These are phyloP conservation scores for Strobilomyces dryophilus DNA, from an alignment of 768 basidiomycete genomes.

Conservation along the genomic window DNA sequence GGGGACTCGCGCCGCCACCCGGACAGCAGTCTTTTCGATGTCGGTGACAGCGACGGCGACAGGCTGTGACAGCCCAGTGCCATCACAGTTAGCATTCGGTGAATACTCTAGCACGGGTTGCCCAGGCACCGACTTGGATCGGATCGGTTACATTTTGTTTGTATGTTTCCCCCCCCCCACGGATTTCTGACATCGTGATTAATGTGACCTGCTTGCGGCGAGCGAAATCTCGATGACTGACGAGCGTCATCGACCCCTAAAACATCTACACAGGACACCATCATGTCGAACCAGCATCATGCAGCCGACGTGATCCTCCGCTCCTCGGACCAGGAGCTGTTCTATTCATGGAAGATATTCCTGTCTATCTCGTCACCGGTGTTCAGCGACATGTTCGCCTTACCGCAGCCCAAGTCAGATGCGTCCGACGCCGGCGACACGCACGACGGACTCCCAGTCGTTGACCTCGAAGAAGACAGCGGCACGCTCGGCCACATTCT, in stretches of 20 bases:
- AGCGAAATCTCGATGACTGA: too few species aligned
- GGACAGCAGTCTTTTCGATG: constrained; percentile 7
- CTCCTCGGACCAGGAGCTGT: constrained; percentile 6
- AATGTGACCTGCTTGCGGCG: too few species aligned
- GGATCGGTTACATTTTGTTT: not conserved
- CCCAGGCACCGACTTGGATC: not conserved
- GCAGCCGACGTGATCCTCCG: constrained; percentile 14
- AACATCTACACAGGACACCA: not conserved
- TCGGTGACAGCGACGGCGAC: constrained; percentile 15
- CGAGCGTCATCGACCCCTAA: too few species aligned
- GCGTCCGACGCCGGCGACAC: not conserved
- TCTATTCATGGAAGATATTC: constrained; percentile 7
- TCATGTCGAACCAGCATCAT: constrained; percentile 8
- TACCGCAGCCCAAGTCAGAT: constrained; percentile 6
- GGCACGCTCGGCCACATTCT: constrained; percentile 5
- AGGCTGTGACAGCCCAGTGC: not conserved
- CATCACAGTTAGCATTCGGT: not conserved
- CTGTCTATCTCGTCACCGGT: constrained; percentile 11
- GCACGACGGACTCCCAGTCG: not conserved
- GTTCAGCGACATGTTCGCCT: constrained; percentile 12
- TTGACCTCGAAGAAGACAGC: constrained; percentile 14
- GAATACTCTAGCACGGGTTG: not conserved
- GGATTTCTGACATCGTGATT: too few species aligned
- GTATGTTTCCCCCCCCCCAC: not conserved
- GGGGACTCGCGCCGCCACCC: constrained; percentile 14